Percentiles rank a stretch among this genome's conserved stretches.
phyloP scores from a whole-genome alignment of 1,284 basidiomycete species.

The Ganoderma meredithae region DNA sequence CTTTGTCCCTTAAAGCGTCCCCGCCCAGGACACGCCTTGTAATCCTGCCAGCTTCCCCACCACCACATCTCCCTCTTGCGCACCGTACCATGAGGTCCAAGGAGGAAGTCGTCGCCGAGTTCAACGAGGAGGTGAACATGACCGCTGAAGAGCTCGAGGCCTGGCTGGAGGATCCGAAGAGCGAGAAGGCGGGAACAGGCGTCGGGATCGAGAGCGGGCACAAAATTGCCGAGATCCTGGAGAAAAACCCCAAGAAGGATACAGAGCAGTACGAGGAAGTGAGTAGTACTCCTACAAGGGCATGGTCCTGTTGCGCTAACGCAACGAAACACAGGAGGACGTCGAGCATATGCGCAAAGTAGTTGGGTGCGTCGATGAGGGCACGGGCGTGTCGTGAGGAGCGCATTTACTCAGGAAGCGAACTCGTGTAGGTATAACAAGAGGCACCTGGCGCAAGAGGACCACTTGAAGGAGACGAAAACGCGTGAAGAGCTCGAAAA shows the following conservation, averaged over 20 bases:
- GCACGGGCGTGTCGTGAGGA: background rate
- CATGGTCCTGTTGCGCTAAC: background rate
- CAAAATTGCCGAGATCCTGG: constrained; percentile 45
- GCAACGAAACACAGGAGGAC: constrained; percentile 38
- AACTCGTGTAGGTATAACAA: constrained; percentile 25
- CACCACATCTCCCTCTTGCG: background rate
- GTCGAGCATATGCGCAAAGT: constrained; percentile 48
- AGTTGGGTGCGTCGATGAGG: constrained; percentile 38
- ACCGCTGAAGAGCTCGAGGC: constrained; percentile 43
- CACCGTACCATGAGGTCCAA: constrained; percentile 30
- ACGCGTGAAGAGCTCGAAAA: constrained; percentile 44
- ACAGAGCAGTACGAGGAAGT: constrained; percentile 44
- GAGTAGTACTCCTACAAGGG: background rate
- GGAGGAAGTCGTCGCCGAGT: constrained; percentile 41
- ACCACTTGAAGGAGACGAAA: constrained; percentile 46
- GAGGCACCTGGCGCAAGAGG: constrained; percentile 48
- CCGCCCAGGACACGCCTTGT: background rate
- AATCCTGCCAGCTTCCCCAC: background rate
- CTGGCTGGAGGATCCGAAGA: constrained; percentile 45
- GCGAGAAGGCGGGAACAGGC: constrained; percentile 44
- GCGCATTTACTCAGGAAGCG: background rate
- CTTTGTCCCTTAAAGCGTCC: background rate
- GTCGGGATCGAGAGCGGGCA: constrained; percentile 46
- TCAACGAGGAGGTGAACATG: constrained; percentile 45
- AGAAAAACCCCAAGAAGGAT: constrained; percentile 45